Evolutionary conservation across 176 grass and related monocot genomes (phyloP).

Genomic region (Paspalum vaginatum): DNA sequence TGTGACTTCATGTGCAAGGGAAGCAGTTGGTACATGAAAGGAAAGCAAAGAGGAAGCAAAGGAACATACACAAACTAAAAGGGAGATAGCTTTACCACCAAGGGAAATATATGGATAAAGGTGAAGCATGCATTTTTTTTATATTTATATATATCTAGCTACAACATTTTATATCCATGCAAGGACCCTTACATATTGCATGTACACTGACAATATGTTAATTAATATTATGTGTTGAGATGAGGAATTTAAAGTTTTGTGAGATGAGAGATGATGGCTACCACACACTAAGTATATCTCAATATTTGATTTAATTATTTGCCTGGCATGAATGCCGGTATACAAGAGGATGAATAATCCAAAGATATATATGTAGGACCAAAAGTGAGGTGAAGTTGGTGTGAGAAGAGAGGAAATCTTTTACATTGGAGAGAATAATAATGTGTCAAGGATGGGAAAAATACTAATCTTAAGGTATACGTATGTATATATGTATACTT

Average conservation of each 20-base stretch:
- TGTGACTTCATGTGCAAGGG: conserved; percentile 71
- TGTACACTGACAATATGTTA: background rate
- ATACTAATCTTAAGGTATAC: conserved; percentile 46
- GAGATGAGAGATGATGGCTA: background rate
- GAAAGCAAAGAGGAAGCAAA: conserved; percentile 58
- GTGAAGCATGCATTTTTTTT: conserved; percentile 1
- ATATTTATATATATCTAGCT: background rate
- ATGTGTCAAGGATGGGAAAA: conserved; percentile 37
- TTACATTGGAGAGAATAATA: conserved; percentile 44
- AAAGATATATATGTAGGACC: conserved; percentile 32
- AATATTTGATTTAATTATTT: conserved; percentile 42
- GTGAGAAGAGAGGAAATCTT: conserved; percentile 38
- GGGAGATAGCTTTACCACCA: conserved; percentile 44
- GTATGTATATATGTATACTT: conserved; percentile 41
- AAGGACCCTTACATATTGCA: background rate
- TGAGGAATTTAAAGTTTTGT: background rate
- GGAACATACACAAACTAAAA: conserved; percentile 51
- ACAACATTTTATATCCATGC: background rate
- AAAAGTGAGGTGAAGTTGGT: conserved; percentile 46
- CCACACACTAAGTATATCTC: background rate
- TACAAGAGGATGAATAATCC: conserved; percentile 40
- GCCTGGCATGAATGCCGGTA: conserved; percentile 32
- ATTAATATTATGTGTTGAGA: background rate
- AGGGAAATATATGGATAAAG: conserved; percentile 49
- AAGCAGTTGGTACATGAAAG: conserved; percentile 70